These are phyloP conservation scores for Claviceps purpurea DNA, from an alignment of 2,329 filamentous ascomycete species.

Conservation along the genomic window DNA sequence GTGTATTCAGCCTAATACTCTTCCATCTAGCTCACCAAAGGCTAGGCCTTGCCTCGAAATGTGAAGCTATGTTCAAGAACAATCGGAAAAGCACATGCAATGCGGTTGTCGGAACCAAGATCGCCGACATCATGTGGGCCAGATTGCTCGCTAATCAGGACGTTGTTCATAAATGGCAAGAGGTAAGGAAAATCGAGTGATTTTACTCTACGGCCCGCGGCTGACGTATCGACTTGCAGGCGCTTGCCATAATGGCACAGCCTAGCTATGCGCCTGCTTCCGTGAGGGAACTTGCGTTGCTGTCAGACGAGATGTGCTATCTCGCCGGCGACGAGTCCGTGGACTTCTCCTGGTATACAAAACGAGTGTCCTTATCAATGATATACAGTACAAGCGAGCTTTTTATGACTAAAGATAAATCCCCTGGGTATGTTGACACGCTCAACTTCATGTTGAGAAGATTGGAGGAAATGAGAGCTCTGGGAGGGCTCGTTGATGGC, in stretches of 20 bases:
- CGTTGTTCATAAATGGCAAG: constrained; percentile 70
- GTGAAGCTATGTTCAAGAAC: constrained; percentile 23
- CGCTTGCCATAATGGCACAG: constrained; percentile 80
- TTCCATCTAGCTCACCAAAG: constrained; percentile 63
- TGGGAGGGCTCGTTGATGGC: constrained; percentile 49
- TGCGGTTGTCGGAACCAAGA: constrained; percentile 44
- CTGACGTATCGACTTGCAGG: constrained; percentile 32
- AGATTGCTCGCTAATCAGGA: constrained; percentile 61
- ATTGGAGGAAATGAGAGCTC: constrained; percentile 51
- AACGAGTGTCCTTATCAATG: constrained; percentile 41
- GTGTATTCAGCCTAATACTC: constrained; percentile 67
- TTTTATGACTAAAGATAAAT: constrained; percentile 86
- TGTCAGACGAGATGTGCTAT: constrained; percentile 89
- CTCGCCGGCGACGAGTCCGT: constrained; percentile 71
- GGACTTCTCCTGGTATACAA: constrained; percentile 76
- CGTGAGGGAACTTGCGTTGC: constrained; percentile 61
- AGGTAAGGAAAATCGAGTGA: constrained; percentile 37
- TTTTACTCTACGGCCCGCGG: not conserved
- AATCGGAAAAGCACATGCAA: constrained; percentile 6
- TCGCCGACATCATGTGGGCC: constrained; percentile 61
- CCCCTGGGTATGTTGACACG: constrained; percentile 60
- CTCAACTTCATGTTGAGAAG: constrained; percentile 66
- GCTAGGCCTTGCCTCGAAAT: constrained; percentile 36
- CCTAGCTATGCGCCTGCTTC: constrained; percentile 64
- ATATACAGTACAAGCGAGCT: constrained; percentile 65